Base-by-base conservation (phyloP, 805 yeast genomes). In the Metschnikowia vanudenii region DNA sequence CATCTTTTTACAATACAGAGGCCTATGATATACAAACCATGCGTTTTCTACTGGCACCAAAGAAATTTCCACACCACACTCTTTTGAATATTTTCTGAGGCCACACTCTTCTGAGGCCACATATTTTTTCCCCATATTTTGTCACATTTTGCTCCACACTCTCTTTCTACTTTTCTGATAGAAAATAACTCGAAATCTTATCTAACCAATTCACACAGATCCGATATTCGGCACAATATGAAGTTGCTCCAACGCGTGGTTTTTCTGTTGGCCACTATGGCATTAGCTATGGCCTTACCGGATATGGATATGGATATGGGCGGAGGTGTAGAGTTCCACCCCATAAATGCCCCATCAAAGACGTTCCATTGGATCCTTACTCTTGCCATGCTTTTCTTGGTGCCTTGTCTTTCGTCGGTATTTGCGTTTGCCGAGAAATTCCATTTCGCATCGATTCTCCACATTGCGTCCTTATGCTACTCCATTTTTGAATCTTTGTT, bases 361-460 rank as follows among this genome's bases (percentile, higher is more conserved):
- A 67, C 84, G 0, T 72, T 82, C 59, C 92, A 85, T 58, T 85
- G 89, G 89, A 58, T 84, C 16, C 38, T 73, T 17, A 67, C 87
- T 0, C 43, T 83, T 17, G 51, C 65, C 0, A 39, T 78, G 4
- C 56, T 81, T 18, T 68, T 84, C 22, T 53, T 85, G 2, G 8
- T 79, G 1, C 88, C 91, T 2, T 80, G 86, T 0, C 44, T 83
- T 1, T 69, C 82, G 1, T 63, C 85, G 1, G 73, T 71, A 7
- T 71, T 79, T 30, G 77, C 84, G 1, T 65, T 82, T 52, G 86
- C 88, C 1, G 73, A 77, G 43, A 67, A 71, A 37, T 61, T 70
- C 40, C 75, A 73, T 44, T 24, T 47, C 37, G 55, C 55, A 9
- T 41, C 53, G 28, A 32, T 47, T 28, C 46, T 55, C 29, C 59